Base-by-base conservation (phyloP, 1,284 basidiomycete genomes). In the Rhodotorula sp. region DNA sequence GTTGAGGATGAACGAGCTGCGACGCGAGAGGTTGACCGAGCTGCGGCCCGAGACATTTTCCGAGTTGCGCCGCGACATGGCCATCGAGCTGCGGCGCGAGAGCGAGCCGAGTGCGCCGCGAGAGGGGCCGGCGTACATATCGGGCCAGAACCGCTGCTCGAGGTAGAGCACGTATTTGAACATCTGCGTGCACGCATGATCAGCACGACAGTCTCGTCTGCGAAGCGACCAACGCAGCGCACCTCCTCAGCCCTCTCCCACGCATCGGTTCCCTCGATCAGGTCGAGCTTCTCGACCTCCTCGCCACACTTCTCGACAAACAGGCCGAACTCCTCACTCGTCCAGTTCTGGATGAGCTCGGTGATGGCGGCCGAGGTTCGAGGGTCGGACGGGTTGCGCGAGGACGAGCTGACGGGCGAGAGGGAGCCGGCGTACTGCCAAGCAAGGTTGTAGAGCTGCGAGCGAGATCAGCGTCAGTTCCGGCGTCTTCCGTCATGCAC, bases 111-210 rank as follows among this genome's bases (percentile, higher is more conserved):
- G 15, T 53, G 15, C 52, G 20, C 9, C 27, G 17, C 52, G 27
- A 53, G 30, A 53, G 15, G 49, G 53, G 11, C 29, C 24, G 22
- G n/a, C 24, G 30, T 59, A 65, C 13, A 70, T 20, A 10, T 53
- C 58, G 2, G 68, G 68, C 68, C 68, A 70, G 49, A 70, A 70
- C 24, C 62, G 60, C 57, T 70, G 68, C 44, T 70, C 68, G n/a
- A 70, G 64, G 22, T 55, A 66, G 22, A 70, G 44, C 6, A 59
- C 63, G 60, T 70, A 70, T 29, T 67, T 70, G 68, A 70, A 70
- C 30, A 70, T 64, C 68, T 70, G 64, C n/a, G 15, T 15, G 6
- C 22, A 51, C 4, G 39, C n/a, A 2, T n/a, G 5, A 32, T 19
- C 13, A n/a, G 29, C 4, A 0, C 5, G 5, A n/a, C 34, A n/a